Evolutionary conservation across 768 basidiomycete species (phyloP), one percentile per base, ranked within the genome.

Genomic region (Mycena haematopus): DNA sequence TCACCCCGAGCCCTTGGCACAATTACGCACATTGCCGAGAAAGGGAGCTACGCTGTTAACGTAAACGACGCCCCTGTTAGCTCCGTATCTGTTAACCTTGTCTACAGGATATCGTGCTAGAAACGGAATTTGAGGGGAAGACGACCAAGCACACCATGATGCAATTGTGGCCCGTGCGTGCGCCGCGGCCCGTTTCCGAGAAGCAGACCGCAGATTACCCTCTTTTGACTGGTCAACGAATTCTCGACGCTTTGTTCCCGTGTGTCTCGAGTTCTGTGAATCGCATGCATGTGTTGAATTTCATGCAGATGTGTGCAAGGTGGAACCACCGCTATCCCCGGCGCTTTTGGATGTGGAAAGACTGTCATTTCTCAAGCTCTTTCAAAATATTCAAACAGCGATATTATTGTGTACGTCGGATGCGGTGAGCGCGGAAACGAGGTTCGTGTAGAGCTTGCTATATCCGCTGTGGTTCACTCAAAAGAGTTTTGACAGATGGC

Each of bases 391-490:
- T 99, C 97, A 27, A 99, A 99, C 81, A 97, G 95, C 69, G 96
- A 99, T 75, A 98, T 99, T 71, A 98, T 99, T 74, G 88, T 99
- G 69, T 99, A 99, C 73, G 97, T 99, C 69, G 97, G 97, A 25
- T 99, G 97, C 74, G 97, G 96, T 65, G 97, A 99, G 77, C 93
- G 97, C 69, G 96, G 96, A 71, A 99, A 99, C 72, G 95, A 97
- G 84, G 92, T 89, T 60, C 52, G 80, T 70, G 17, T 17, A 17
- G 21, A 21, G 51, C 50, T 42, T 15, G 19, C 14, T 19, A 14
- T 46, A 15, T 24, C 9, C 49, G 24, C 58, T 15, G 29, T 14
- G 25, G 35, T 38, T 25, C 33, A 60, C 59, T 40, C 68, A 14
- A 66, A 49, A 54, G 46, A 44, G 24, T 46, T 53, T 21, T 53